These are phyloP conservation scores for Hymenoscyphus occultus DNA, from an alignment of 2,329 filamentous ascomycete species.

Conservation along the genomic window DNA sequence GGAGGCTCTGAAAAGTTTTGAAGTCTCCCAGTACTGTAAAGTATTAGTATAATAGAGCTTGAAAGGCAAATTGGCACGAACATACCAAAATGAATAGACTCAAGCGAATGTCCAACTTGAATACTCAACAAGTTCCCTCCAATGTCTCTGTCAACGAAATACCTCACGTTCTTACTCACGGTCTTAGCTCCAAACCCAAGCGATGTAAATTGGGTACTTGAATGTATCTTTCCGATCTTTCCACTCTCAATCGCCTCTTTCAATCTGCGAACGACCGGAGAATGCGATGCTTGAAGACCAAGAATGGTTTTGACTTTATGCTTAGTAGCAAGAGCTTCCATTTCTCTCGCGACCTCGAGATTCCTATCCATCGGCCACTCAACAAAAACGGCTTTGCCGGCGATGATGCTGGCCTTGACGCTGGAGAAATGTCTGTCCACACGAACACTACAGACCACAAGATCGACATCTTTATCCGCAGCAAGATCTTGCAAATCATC, in stretches of 20 bases:
- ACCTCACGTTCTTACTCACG: constrained; percentile 39
- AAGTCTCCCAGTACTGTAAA: constrained; percentile 43
- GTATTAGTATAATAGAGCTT: not conserved
- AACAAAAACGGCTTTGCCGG: constrained; percentile 52
- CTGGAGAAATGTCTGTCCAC: constrained; percentile 54
- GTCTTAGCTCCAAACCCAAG: constrained; percentile 13
- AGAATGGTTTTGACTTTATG: constrained; percentile 43
- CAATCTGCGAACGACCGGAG: constrained; percentile 45
- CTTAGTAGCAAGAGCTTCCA: constrained; percentile 39
- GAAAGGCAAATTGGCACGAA: not conserved
- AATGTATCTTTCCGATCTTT: constrained; percentile 50
- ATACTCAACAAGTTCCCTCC: constrained; percentile 37
- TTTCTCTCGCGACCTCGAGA: constrained; percentile 40
- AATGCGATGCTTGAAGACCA: constrained; percentile 49
- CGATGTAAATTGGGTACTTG: constrained; percentile 25
- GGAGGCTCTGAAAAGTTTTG: constrained; percentile 37
- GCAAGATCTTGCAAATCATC: constrained; percentile 40
- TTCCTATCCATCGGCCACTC: constrained; percentile 58
- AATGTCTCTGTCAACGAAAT: constrained; percentile 47
- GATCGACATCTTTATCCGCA: constrained; percentile 48
- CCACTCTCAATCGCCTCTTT: constrained; percentile 44
- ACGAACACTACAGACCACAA: constrained; percentile 53
- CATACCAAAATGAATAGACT: constrained; percentile 42
- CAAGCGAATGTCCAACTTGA: constrained; percentile 38
- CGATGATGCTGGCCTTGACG: constrained; percentile 48